phyloP scores from a whole-genome alignment of 2,329 filamentous ascomycete species.

The Aciculosporium take region DNA sequence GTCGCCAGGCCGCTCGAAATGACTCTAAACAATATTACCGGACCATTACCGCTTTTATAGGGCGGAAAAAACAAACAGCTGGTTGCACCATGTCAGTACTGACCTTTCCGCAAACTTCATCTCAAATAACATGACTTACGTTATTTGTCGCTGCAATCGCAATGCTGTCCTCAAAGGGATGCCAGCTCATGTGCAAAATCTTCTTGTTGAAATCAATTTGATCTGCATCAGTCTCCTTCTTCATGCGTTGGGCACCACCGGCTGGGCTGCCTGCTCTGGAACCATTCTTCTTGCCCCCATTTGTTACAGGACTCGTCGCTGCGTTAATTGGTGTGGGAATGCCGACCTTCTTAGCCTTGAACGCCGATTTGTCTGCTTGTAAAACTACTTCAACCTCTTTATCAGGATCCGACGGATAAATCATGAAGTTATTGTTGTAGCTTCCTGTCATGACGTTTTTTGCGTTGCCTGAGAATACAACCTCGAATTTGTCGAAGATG shows the following conservation, averaged over 20 bases:
- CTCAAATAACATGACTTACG: slow-evolving; percentile 42
- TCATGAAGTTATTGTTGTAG: slow-evolving; percentile 99
- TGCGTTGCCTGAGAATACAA: slow-evolving; percentile 93
- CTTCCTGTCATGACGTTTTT: slow-evolving; percentile 99
- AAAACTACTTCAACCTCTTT: slow-evolving; percentile 96
- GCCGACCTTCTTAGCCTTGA: slow-evolving; percentile 99
- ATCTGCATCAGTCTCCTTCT: slow-evolving; percentile 96
- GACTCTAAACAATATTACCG: background rate
- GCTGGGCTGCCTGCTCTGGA: slow-evolving; percentile 83
- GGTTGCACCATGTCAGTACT: slow-evolving; percentile 9
- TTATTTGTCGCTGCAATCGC: slow-evolving; percentile 99
- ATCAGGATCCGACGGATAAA: slow-evolving; percentile 89
- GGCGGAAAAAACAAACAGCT: slow-evolving; percentile 70
- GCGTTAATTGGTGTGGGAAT: slow-evolving; percentile 93
- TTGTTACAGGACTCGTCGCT: slow-evolving; percentile 56
- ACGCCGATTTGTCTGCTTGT: slow-evolving; percentile 95
- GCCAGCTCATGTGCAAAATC: slow-evolving; percentile 99
- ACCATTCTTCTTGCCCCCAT: slow-evolving; percentile 71
- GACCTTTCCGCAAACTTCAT: background rate
- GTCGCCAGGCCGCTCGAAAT: background rate
- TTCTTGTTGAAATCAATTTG: slow-evolving; percentile 99
- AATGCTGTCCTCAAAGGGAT: slow-evolving; percentile 98
- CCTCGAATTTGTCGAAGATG: slow-evolving; percentile 99
- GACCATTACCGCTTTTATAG: slow-evolving; percentile 31
- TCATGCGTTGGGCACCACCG: slow-evolving; percentile 71